Percentiles rank a stretch among this genome's conserved stretches.
Evolutionary conservation across 495 filamentous ascomycete species (phyloP).

Genomic region (Aspergillus nanangensis): DNA sequence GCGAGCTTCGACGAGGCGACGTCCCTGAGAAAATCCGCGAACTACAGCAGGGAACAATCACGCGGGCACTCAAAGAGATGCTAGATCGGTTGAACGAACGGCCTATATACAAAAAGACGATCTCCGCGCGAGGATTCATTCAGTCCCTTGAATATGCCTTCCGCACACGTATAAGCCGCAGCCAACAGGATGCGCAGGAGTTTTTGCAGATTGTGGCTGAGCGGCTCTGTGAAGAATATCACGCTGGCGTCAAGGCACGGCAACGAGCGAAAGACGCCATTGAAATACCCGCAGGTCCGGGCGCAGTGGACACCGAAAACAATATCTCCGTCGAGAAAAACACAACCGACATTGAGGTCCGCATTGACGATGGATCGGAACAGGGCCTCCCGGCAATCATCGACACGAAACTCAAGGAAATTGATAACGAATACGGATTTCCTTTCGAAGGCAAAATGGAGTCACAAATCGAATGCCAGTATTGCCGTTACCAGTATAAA

Average conservation of each 20-base stretch:
- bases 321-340: slow-evolving; percentile 17
- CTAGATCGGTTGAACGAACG: slow-evolving; percentile 91
- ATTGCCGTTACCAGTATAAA: slow-evolving; percentile 84
- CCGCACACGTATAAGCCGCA: slow-evolving; percentile 80
- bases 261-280: slow-evolving; percentile 27
- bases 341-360: slow-evolving; percentile 33
- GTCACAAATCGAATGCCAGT: slow-evolving; percentile 88
- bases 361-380: slow-evolving; percentile 36
- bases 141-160: slow-evolving; percentile 79
- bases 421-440: slow-evolving; percentile 66
- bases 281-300: slow-evolving; percentile 14
- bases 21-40: slow-evolving; percentile 63
- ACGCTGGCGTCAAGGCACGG: slow-evolving; percentile 72
- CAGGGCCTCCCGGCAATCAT: slow-evolving; percentile 38
- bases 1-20: slow-evolving; percentile 36
- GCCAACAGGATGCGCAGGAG: slow-evolving; percentile 98
- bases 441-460: slow-evolving; percentile 82
- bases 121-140: slow-evolving; percentile 79
- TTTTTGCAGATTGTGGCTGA: slow-evolving; percentile 93
- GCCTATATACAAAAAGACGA: slow-evolving; percentile 90
- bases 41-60: slow-evolving; percentile 74
- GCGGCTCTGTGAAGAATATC: slow-evolving; percentile 87
- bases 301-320: slow-evolving; percentile 7
- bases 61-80: slow-evolving; percentile 85
- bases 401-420: slow-evolving; percentile 39